A percentile compares a stretch with the other conserved stretches of the same genome.
Evolutionary conservation across 2,329 filamentous ascomycete genomes (phyloP).

Genomic region (Fusarium sulawesiense): DNA sequence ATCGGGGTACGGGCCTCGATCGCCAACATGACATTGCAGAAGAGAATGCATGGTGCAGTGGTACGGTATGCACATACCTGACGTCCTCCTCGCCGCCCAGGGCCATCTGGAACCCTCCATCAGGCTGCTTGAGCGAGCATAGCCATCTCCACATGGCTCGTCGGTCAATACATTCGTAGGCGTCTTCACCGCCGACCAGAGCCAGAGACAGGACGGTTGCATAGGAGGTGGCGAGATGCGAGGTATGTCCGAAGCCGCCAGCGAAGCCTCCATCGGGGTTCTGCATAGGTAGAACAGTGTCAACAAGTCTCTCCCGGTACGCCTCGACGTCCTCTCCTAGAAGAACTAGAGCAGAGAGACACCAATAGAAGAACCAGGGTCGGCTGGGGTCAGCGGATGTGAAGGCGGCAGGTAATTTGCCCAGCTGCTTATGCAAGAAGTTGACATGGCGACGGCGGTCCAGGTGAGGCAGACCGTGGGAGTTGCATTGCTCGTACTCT

Average conservation of each 20-base stretch:
- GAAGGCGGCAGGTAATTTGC: slow-evolving; percentile 75
- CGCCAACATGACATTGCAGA: slow-evolving; percentile 13
- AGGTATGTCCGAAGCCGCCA: slow-evolving; percentile 90
- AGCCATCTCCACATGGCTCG: slow-evolving; percentile 92
- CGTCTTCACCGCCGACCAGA: slow-evolving; percentile 79
- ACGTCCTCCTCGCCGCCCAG: slow-evolving; percentile 92
- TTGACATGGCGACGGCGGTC: slow-evolving; percentile 69
- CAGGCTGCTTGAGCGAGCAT: slow-evolving; percentile 82
- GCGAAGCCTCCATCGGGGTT: slow-evolving; percentile 88
- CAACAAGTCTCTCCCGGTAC: slow-evolving; percentile 76
- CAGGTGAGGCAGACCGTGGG: slow-evolving; percentile 79
- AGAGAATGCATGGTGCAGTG: not conserved
- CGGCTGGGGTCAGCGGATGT: slow-evolving; percentile 84
- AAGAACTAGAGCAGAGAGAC: slow-evolving; percentile 77
- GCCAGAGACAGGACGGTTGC: slow-evolving; percentile 82
- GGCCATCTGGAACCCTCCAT: slow-evolving; percentile 91
- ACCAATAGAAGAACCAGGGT: slow-evolving; percentile 97
- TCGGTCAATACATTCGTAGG: slow-evolving; percentile 81
- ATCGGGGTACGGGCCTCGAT: slow-evolving; percentile 33
- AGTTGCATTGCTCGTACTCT: slow-evolving; percentile 69
- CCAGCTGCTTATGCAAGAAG: slow-evolving; percentile 71
- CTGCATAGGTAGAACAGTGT: slow-evolving; percentile 84
- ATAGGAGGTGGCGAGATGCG: slow-evolving; percentile 91
- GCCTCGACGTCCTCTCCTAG: slow-evolving; percentile 78
- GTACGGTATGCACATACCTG: slow-evolving; percentile 65